Evolutionary conservation across 768 basidiomycete genomes (phyloP).

Genomic region (Phylloporus sp.): DNA sequence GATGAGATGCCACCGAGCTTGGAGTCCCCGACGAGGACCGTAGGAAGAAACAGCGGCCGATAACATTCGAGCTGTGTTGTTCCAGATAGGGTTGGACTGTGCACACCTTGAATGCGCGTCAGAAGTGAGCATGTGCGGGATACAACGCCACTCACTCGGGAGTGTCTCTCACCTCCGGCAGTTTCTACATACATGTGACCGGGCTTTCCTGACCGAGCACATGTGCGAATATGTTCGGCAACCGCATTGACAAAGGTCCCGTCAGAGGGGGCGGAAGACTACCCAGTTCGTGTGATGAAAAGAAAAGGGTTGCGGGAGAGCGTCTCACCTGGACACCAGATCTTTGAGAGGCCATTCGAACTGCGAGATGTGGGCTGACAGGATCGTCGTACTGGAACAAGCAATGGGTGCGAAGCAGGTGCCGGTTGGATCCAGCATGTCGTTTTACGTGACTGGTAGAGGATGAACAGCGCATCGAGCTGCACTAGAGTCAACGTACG

Average conservation of each 20-base stretch:
- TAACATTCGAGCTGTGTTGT: slow-evolving; percentile 82
- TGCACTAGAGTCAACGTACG: slow-evolving; percentile 41
- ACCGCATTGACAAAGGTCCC: slow-evolving; percentile 61
- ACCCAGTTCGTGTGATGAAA: slow-evolving; percentile 3
- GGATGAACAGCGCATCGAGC: background rate
- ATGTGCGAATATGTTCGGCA: slow-evolving; percentile 52
- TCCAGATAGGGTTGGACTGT: slow-evolving; percentile 82
- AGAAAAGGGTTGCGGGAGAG: background rate
- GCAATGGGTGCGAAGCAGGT: slow-evolving; percentile 56
- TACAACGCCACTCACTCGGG: slow-evolving; percentile 6
- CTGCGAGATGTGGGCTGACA: slow-evolving; percentile 91
- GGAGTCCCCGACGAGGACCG: slow-evolving; percentile 81
- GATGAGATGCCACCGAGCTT: slow-evolving; percentile 91
- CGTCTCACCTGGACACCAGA: slow-evolving; percentile 28
- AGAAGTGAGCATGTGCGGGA: background rate
- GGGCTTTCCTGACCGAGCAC: slow-evolving; percentile 34
- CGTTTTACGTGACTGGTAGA: slow-evolving; percentile 59
- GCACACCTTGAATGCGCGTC: slow-evolving; percentile 58
- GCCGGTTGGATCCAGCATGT: slow-evolving; percentile 38
- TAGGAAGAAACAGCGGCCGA: slow-evolving; percentile 82
- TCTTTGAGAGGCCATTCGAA: slow-evolving; percentile 39
- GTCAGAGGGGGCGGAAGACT: slow-evolving; percentile 50
- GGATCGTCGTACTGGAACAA: slow-evolving; percentile 83
- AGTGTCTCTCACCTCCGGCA: slow-evolving; percentile 76
- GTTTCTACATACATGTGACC: slow-evolving; percentile 85